phyloP scores from a whole-genome alignment of 202 grass and related monocot genomes.

The Saccharum hybrid region DNA sequence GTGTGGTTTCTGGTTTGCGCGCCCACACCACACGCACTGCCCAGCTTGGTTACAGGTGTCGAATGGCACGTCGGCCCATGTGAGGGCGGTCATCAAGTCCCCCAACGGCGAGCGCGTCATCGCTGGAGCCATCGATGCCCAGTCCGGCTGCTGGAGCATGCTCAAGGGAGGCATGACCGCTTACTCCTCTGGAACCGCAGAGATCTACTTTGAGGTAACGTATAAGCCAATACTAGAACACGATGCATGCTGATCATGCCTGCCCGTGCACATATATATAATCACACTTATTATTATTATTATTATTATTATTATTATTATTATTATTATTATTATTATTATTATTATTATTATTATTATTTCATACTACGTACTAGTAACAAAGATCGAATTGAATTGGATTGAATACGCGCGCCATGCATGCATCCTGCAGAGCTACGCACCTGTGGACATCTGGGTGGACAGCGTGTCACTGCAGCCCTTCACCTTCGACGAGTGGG shows the following conservation, averaged over 20 bases:
- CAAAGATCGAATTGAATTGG: no score
- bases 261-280: no score
- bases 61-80: slow-evolving; percentile 26
- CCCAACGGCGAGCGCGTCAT: slow-evolving; percentile 36
- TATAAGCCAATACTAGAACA: no score
- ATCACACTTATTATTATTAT: no score
- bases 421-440: slow-evolving; percentile 44
- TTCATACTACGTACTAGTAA: no score
- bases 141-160: slow-evolving; percentile 70
- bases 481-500: slow-evolving; percentile 78
- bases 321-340: no score
- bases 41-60: slow-evolving; percentile 68
- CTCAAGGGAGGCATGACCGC: slow-evolving; percentile 77
- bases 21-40: no score
- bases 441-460: slow-evolving; percentile 57
- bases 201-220: slow-evolving; percentile 70
- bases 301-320: no score
- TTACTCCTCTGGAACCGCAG: slow-evolving; percentile 47
- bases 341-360: no score
- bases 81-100: slow-evolving; percentile 54
- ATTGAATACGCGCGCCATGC: no score
- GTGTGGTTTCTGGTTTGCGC: no score
- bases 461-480: slow-evolving; percentile 80
- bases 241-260: no score
- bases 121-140: slow-evolving; percentile 33